Evolutionary conservation across 257 asterid species (phyloP), one percentile per base, ranked within the genome.

Genomic region (Ilex asprella): DNA sequence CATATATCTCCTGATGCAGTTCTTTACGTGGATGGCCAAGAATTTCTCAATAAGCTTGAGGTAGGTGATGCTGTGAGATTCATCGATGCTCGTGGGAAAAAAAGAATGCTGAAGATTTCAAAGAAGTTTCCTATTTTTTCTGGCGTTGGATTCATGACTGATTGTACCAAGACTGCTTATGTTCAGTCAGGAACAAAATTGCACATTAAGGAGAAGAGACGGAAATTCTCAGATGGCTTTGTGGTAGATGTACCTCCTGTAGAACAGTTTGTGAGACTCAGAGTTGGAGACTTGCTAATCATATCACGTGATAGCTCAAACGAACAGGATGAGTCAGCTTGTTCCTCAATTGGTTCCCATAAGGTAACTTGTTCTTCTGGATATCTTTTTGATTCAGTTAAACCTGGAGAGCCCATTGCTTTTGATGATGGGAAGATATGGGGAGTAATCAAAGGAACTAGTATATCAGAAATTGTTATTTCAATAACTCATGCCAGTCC

Each of bases 381-480:
- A 55, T 86, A 83, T 70, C 78, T 86, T 60, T 86, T 86, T 30
- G 94, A 86, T 62, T 83, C 94, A 31, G 91, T 86, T 64, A 83
- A 86, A 68, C 94, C 91, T 2, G 91, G 86, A 16, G 94, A 86
- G 29, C 84, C 86, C 44, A 81, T 86, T 54, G 73, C 94, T 61
- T 86, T 86, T 63, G 94, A 86, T 59, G 94, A 86, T 69, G 94
- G 94, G 31, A 86, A 83, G 73, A 79, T 83, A 73, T 86, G 91
- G 86, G 94, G 91, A 15, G 75, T 83, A 64, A 68, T 77, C 30
- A 79, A 83, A 69, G 94, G 88, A 73, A 75, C 80, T 58, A 83
- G 86, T 71, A 65, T 67, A 67, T 74, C 91, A 12, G 94, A 86
- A 83, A 83, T 86, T 39, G 79, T 86, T 1, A 86, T 83, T 30